phyloP scores from a whole-genome alignment of 2,329 filamentous ascomycete genomes.

The Lasiodiplodia sp. region DNA sequence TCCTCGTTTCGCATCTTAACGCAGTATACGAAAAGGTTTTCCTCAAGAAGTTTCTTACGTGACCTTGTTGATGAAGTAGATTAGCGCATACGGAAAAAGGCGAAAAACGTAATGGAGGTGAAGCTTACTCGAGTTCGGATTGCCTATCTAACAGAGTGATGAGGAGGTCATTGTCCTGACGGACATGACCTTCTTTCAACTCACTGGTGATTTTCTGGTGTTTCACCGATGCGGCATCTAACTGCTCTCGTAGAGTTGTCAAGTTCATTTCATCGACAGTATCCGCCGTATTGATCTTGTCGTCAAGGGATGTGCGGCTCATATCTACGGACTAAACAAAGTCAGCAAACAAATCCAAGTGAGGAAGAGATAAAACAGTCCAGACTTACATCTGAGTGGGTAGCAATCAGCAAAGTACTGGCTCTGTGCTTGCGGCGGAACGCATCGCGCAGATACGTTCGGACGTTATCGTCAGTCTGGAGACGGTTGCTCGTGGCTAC shows the following conservation, averaged over 20 bases:
- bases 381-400: constrained; percentile 32
- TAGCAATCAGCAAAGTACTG: constrained; percentile 36
- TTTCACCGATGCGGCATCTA: background rate
- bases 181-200: no score
- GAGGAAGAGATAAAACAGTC: no score
- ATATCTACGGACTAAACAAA: background rate
- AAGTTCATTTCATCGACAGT: background rate
- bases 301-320: background rate
- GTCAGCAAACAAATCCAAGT: background rate
- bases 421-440: constrained; percentile 33
- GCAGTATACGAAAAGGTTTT: background rate
- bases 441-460: constrained; percentile 32
- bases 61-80: background rate
- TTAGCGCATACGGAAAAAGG: background rate
- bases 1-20: constrained; percentile 32
- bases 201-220: background rate
- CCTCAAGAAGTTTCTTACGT: background rate
- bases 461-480: constrained; percentile 30
- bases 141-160: background rate
- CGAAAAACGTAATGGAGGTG: background rate
- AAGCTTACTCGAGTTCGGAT: background rate
- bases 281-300: background rate
- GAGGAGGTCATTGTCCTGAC: background rate
- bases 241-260: background rate
- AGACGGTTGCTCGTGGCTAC: constrained; percentile 34